Evolutionary conservation across 768 basidiomycete genomes (phyloP).

Genomic region (Rhizopogon sp.): DNA sequence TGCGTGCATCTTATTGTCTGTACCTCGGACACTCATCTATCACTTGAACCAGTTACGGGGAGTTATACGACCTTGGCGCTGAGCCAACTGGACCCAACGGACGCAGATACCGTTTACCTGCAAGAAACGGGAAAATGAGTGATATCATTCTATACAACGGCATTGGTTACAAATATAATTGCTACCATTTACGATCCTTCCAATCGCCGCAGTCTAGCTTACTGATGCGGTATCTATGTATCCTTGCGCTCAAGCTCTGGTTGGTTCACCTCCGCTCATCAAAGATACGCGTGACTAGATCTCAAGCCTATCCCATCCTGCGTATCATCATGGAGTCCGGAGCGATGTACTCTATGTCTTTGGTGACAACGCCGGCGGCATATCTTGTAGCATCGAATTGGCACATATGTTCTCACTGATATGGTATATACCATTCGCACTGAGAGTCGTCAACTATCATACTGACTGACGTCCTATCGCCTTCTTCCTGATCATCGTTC

Average conservation of each 20-base stretch:
- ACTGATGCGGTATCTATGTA: not conserved
- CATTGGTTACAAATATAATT: conserved; percentile 8
- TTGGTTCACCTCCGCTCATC: not conserved
- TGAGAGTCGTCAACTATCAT: not conserved
- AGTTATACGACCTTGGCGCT: conserved; percentile 1
- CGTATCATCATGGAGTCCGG: not conserved
- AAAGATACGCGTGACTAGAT: not conserved
- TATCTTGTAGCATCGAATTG: not conserved
- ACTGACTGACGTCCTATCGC: not conserved
- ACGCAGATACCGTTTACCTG: not conserved
- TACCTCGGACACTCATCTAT: no score
- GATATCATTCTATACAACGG: conserved; percentile 6
- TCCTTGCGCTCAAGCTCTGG: not conserved
- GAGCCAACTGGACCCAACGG: not conserved
- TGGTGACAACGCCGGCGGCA: not conserved
- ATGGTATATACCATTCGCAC: not conserved
- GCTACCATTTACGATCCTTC: not conserved
- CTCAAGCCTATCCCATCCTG: not conserved
- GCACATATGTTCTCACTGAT: not conserved
- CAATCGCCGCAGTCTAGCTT: not conserved
- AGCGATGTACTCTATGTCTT: not conserved
- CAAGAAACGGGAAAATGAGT: conserved; percentile 7
- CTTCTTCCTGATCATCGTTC: conserved; percentile 1
- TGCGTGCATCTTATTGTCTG: no score
- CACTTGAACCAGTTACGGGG: not conserved